Conservation (phyloP, 2,329 filamentous ascomycete genomes). For the Colletotrichum neosansevieriae region DNA sequence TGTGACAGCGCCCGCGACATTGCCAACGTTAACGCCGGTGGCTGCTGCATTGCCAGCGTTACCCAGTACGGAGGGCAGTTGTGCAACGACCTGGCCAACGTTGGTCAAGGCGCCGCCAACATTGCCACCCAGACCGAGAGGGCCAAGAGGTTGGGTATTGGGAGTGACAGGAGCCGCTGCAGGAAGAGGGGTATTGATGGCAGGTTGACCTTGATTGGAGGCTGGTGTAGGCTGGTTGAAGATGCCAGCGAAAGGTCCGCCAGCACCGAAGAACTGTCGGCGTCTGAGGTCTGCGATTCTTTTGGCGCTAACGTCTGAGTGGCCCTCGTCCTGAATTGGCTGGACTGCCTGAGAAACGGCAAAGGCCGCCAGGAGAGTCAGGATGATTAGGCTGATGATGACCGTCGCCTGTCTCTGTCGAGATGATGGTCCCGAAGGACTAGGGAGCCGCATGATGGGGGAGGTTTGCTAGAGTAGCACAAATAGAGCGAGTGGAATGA, state of each 20-base stretch:
- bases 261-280: slow-evolving; percentile 32
- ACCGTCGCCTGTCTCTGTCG: slow-evolving; percentile 5
- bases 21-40: background rate
- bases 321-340: background rate
- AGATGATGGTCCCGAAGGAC: slow-evolving; percentile 6
- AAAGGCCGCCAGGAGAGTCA: slow-evolving; percentile 18
- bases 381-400: slow-evolving; percentile 13
- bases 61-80: slow-evolving; percentile 2
- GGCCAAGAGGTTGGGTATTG: slow-evolving; percentile 15
- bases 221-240: slow-evolving; percentile 6
- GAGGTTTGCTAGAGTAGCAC: background rate
- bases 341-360: slow-evolving; percentile 14
- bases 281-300: background rate
- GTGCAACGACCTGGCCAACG: background rate
- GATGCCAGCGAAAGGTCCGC: slow-evolving; percentile 5
- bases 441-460: slow-evolving; percentile 19
- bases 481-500: slow-evolving; percentile 29
- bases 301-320: background rate
- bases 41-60: background rate
- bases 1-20: background rate
- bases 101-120: background rate
- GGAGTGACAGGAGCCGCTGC: background rate
- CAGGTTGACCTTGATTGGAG: slow-evolving; percentile 6
- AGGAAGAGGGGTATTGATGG: slow-evolving; percentile 14
- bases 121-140: background rate